Percentiles rank a stretch among this genome's conserved stretches.
Evolutionary conservation across 2,329 filamentous ascomycete species (phyloP).

Genomic region (Fusarium tupiense): DNA sequence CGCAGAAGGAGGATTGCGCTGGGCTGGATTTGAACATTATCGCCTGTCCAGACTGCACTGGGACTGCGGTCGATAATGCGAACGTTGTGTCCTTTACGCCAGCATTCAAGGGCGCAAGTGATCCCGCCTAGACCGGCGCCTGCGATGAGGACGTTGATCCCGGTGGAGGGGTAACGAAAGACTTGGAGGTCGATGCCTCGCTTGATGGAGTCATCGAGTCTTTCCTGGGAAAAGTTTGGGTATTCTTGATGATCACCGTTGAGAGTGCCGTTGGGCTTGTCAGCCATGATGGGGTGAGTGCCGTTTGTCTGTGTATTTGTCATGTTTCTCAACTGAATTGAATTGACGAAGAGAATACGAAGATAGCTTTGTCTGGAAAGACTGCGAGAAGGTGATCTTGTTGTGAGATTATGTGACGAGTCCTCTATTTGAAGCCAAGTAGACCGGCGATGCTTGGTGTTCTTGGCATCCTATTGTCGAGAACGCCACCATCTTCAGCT

Average conservation of each 20-base stretch:
- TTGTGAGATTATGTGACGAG: background rate
- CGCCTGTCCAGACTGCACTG: constrained; percentile 21
- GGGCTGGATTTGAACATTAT: constrained; percentile 27
- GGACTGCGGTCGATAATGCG: constrained; percentile 22
- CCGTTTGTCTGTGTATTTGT: background rate
- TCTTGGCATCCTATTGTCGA: background rate
- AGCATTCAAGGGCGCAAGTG: constrained; percentile 23
- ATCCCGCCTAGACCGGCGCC: constrained; percentile 20
- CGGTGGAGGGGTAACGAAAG: constrained; percentile 27
- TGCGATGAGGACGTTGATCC: constrained; percentile 18
- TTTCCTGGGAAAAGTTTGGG: background rate
- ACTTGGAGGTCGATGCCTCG: constrained; percentile 16
- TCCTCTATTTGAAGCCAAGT: constrained; percentile 9
- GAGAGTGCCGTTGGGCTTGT: background rate
- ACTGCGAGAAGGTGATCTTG: fast-evolving
- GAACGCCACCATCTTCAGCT: background rate
- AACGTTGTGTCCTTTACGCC: constrained; percentile 30
- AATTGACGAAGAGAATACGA: fast-evolving
- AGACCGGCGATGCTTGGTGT: background rate
- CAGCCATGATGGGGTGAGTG: background rate
- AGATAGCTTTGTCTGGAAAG: fast-evolving
- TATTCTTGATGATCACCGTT: background rate
- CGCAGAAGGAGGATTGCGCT: constrained; percentile 24
- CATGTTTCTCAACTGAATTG: background rate
- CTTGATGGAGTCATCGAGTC: background rate